Percentiles rank a stretch among this genome's conserved stretches.
Evolutionary conservation across 2,329 filamentous ascomycete species (phyloP).

Genomic region (Sordariomycetes sp.): DNA sequence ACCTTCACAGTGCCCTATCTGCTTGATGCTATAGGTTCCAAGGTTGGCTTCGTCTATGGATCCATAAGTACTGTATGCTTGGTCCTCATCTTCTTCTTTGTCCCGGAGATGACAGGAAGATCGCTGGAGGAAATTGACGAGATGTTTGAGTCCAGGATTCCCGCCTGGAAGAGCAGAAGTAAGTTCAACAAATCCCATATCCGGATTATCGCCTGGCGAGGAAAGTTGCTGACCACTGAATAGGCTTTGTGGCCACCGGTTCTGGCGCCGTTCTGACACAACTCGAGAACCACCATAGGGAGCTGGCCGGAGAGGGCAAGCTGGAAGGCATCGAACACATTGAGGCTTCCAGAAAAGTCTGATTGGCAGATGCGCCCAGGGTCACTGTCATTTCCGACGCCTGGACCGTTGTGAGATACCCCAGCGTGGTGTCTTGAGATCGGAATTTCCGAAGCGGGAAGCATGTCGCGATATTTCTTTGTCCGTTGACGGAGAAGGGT

Average conservation of each 20-base stretch:
- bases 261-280: not conserved
- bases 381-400: too few relatives aligned
- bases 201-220: too few relatives aligned
- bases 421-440: too few relatives aligned
- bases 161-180: conserved; percentile 2
- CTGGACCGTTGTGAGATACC: too few relatives aligned
- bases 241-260: not conserved
- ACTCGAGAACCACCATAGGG: too few relatives aligned
- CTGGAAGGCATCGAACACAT: too few relatives aligned
- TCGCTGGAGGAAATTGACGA: conserved; percentile 15
- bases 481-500: too few relatives aligned
- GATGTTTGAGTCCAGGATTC: conserved; percentile 9
- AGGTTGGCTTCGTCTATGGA: conserved; percentile 9
- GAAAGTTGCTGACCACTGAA: not conserved
- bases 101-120: conserved; percentile 12
- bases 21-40: conserved; percentile 7
- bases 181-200: not conserved
- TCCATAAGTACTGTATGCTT: conserved; percentile 5
- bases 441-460: too few relatives aligned
- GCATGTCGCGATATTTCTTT: too few relatives aligned
- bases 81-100: conserved; percentile 8
- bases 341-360: too few relatives aligned
- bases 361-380: too few relatives aligned
- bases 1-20: conserved; percentile 9
- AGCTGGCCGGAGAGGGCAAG: too few relatives aligned